Conservation (phyloP, 495 filamentous ascomycete genomes). For the Trypethelium eluteriae region DNA sequence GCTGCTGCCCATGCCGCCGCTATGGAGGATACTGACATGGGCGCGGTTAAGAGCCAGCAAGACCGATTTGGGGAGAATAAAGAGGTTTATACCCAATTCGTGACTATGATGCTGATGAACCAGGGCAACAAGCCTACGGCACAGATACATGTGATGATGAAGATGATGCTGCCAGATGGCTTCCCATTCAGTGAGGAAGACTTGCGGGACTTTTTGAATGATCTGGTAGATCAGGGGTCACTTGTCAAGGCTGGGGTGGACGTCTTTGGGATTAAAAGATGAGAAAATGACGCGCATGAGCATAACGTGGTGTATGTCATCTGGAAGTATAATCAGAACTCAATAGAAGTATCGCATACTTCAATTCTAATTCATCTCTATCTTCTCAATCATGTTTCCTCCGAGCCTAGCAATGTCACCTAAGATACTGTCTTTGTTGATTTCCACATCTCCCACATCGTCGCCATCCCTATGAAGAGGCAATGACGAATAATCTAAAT, state of each 20-base stretch:
- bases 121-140: constrained; percentile 68
- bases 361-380: constrained; percentile 41
- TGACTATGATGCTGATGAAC: constrained; percentile 92
- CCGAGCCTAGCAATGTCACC: constrained; percentile 71
- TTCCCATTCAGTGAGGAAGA: constrained; percentile 4
- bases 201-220: constrained; percentile 3
- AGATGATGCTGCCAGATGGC: constrained; percentile 60
- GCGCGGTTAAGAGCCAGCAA: constrained; percentile 28
- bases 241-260: not conserved
- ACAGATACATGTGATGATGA: constrained; percentile 88
- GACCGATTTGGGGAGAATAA: constrained; percentile 59
- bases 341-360: constrained; percentile 41
- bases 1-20: constrained; percentile 41
- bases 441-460: constrained; percentile 41
- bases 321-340: constrained; percentile 45
- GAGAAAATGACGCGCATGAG: constrained; percentile 26
- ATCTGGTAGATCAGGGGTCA: not conserved
- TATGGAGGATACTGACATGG: constrained; percentile 38
- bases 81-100: constrained; percentile 80
- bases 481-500: constrained; percentile 59
- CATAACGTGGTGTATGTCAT: not conserved
- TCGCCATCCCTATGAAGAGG: constrained; percentile 37
- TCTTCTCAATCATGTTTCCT: constrained; percentile 50
- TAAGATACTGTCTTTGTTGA: constrained; percentile 68
- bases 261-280: constrained; percentile 5